phyloP scores from a whole-genome alignment of 2,329 filamentous ascomycete genomes.

The Hirsutella rhossiliensis region DNA sequence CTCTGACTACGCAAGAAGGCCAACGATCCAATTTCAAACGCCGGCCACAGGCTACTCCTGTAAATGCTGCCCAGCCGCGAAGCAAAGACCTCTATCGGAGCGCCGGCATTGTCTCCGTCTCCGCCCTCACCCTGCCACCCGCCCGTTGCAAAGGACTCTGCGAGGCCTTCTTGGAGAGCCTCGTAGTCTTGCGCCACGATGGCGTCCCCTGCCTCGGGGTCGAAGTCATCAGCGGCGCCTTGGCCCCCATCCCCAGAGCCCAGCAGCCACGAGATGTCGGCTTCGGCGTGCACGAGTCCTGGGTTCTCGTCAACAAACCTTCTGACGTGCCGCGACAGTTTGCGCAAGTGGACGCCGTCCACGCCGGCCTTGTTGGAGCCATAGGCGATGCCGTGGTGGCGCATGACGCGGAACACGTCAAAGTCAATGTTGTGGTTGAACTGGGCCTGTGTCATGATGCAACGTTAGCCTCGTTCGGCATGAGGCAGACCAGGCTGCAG shows the following conservation, averaged over 20 bases:
- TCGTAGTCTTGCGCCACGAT: neutral
- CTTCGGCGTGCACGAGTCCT: constrained; percentile 32
- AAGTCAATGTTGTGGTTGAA: constrained; percentile 58
- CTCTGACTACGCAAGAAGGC: constrained; percentile 35
- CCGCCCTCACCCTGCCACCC: constrained; percentile 4
- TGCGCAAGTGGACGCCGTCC: constrained; percentile 28
- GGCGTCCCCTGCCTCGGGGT: neutral
- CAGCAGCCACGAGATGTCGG: constrained; percentile 36
- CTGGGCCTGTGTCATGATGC: constrained; percentile 26
- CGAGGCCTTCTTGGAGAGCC: neutral
- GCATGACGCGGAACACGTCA: constrained; percentile 78
- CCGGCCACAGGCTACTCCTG: constrained; percentile 37
- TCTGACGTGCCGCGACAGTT: constrained; percentile 32
- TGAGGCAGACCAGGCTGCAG: neutral
- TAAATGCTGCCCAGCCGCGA: constrained; percentile 27
- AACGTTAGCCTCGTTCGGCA: constrained; percentile 1
- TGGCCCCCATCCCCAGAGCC: neutral
- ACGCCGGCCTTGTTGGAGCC: constrained; percentile 44
- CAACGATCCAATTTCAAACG: constrained; percentile 41
- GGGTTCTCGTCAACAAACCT: constrained; percentile 32
- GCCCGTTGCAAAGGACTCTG: neutral
- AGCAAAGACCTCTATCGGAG: constrained; percentile 16
- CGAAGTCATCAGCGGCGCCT: neutral
- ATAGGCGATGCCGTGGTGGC: constrained; percentile 71
- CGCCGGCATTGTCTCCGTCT: constrained; percentile 7